These are phyloP conservation scores for Davidsoniella virescens DNA, from an alignment of 2,329 filamentous ascomycete genomes.

Conservation along the genomic window DNA sequence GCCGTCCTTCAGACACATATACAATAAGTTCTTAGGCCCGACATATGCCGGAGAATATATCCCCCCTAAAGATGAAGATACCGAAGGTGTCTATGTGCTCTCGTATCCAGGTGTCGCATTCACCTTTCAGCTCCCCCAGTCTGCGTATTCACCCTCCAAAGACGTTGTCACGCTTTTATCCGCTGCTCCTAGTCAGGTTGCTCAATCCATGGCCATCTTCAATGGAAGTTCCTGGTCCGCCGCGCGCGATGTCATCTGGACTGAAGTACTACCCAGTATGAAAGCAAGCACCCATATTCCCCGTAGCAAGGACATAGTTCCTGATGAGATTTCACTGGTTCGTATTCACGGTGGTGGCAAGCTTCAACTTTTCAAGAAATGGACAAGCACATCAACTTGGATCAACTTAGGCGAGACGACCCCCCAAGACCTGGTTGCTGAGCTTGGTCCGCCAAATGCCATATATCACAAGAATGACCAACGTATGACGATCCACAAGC, in stretches of 20 bases:
- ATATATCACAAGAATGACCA: constrained; percentile 87
- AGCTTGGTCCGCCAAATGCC: constrained; percentile 82
- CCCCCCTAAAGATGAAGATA: constrained; percentile 24
- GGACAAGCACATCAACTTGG: constrained; percentile 48
- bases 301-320: constrained; percentile 61
- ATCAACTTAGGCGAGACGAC: constrained; percentile 74
- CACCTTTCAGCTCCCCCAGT: constrained; percentile 62
- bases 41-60: constrained; percentile 91
- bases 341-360: constrained; percentile 62
- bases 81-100: constrained; percentile 64
- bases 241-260: constrained; percentile 61
- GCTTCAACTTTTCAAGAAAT: constrained; percentile 61
- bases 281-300: constrained; percentile 52
- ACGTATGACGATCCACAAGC: constrained; percentile 70
- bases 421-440: constrained; percentile 77
- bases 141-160: constrained; percentile 56
- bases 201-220: constrained; percentile 81
- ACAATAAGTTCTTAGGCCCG: constrained; percentile 81
- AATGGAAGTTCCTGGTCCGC: constrained; percentile 82
- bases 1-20: constrained; percentile 75
- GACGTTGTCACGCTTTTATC: constrained; percentile 81
- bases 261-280: constrained; percentile 54
- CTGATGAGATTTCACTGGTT: constrained; percentile 75
- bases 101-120: constrained; percentile 93
- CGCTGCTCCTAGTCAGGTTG: constrained; percentile 57